Conservation (phyloP, 2,329 filamentous ascomycete genomes). For the Botrytis tulipae region DNA sequence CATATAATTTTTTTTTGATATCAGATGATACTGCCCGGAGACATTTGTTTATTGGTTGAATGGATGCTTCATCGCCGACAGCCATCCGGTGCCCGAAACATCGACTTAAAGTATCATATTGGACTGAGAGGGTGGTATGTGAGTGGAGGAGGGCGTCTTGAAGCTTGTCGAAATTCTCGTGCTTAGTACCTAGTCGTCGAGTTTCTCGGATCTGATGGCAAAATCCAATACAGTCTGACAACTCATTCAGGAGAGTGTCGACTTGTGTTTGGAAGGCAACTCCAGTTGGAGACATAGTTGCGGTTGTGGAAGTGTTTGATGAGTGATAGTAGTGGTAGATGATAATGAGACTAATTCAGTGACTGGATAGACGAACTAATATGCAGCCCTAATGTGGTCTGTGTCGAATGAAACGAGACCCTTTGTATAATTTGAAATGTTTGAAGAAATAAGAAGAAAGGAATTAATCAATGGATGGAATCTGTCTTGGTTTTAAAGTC, state of each 20-base stretch:
- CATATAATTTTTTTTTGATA: conserved; percentile 11
- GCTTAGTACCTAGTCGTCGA: conserved; percentile 13
- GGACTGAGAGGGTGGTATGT: not conserved
- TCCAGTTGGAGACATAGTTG: conserved; percentile 14
- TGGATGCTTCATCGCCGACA: conserved; percentile 6
- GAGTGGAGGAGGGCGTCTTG: not conserved
- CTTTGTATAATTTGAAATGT: not conserved
- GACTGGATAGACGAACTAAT: conserved; percentile 3
- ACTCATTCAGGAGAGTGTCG: conserved; percentile 4
- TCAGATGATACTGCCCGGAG: conserved; percentile 9
- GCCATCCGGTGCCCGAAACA: conserved; percentile 13
- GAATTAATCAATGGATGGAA: conserved; percentile 9
- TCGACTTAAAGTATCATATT: conserved; percentile 8
- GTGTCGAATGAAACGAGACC: not conserved
- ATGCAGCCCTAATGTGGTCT: not conserved
- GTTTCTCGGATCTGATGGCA: conserved; percentile 12
- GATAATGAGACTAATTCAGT: not conserved
- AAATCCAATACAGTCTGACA: conserved; percentile 11
- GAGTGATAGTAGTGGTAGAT: not conserved
- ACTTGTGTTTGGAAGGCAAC: conserved; percentile 6
- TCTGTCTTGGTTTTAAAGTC: conserved; percentile 15
- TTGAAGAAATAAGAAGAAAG: not conserved
- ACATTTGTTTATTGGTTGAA: conserved; percentile 6
- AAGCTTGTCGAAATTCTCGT: conserved; percentile 17
- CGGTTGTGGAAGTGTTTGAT: not conserved